Percentiles rank a stretch among this genome's conserved stretches.
Evolutionary conservation across 331 rosid genomes (phyloP).

Genomic region (Malus hybrid): DNA sequence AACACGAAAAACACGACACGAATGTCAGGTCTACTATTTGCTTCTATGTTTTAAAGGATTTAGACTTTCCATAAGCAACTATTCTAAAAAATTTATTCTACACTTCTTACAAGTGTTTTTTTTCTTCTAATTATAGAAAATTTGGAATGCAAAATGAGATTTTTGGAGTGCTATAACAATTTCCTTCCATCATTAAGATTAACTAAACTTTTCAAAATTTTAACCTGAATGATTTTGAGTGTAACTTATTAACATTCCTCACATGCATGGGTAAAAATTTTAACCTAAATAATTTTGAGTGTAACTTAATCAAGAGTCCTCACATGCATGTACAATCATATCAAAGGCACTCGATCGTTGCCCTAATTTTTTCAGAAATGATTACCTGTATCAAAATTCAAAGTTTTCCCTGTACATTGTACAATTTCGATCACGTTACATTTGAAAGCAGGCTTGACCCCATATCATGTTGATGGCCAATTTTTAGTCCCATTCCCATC

Average conservation of each 20-base stretch:
- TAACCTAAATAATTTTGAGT: too few species aligned
- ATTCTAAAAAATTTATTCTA: too few species aligned
- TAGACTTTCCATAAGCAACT: too few species aligned
- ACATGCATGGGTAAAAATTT: neutral
- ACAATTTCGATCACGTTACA: neutral
- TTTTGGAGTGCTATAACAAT: too few species aligned
- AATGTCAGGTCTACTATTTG: too few species aligned
- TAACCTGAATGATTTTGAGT: neutral
- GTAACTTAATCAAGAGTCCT: neutral
- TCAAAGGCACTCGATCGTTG: neutral
- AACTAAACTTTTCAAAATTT: too few species aligned
- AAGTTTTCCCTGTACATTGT: neutral
- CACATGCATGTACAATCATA: neutral
- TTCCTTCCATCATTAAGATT: too few species aligned
- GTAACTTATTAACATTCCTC: neutral
- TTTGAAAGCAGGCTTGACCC: neutral
- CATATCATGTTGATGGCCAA: neutral
- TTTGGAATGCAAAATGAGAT: too few species aligned
- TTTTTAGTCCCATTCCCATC: neutral
- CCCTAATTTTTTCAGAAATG: neutral
- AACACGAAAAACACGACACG: too few species aligned
- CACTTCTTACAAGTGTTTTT: too few species aligned
- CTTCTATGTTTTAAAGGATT: too few species aligned
- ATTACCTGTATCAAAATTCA: neutral
- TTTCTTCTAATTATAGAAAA: too few species aligned